Conservation (phyloP, 2,329 filamentous ascomycete species). For the Microthyrium microscopicum region DNA sequence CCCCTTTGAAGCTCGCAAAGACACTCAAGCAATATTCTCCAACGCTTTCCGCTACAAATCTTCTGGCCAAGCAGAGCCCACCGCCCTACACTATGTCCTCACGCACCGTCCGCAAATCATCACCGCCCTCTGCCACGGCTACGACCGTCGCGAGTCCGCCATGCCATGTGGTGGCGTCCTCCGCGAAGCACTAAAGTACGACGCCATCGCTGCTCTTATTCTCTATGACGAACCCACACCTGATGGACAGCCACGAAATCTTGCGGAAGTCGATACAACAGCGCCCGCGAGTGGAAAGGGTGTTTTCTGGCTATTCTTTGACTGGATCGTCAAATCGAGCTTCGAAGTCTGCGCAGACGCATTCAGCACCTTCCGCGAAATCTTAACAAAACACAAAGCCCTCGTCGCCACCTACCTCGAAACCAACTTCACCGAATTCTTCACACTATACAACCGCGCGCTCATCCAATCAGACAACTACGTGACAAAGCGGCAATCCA, state of each 20-base stretch:
- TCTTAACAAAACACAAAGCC: constrained; percentile 85
- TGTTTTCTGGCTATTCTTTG: constrained; percentile 93
- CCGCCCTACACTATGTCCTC: constrained; percentile 78
- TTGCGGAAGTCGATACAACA: constrained; percentile 62
- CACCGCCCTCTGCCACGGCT: constrained; percentile 74
- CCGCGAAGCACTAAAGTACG: constrained; percentile 77
- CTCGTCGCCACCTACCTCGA: constrained; percentile 76
- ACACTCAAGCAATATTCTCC: constrained; percentile 88
- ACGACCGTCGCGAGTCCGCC: constrained; percentile 78
- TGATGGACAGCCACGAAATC: constrained; percentile 56
- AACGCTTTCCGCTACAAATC: constrained; percentile 85
- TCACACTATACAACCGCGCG: constrained; percentile 72
- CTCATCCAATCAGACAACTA: constrained; percentile 89
- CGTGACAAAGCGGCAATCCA: constrained; percentile 94
- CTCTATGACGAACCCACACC: constrained; percentile 75
- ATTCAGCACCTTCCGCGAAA: constrained; percentile 94
- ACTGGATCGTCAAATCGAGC: constrained; percentile 90
- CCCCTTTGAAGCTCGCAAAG: constrained; percentile 91
- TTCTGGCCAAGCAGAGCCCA: constrained; percentile 51
- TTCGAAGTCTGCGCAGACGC: constrained; percentile 96
- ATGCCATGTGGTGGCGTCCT: constrained; percentile 82
- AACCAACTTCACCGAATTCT: constrained; percentile 87
- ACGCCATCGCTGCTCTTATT: constrained; percentile 78
- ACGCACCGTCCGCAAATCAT: constrained; percentile 75
- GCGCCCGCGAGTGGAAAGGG: constrained; percentile 61